phyloP scores from a whole-genome alignment of 495 filamentous ascomycete genomes.

The Penicillium desertorum region DNA sequence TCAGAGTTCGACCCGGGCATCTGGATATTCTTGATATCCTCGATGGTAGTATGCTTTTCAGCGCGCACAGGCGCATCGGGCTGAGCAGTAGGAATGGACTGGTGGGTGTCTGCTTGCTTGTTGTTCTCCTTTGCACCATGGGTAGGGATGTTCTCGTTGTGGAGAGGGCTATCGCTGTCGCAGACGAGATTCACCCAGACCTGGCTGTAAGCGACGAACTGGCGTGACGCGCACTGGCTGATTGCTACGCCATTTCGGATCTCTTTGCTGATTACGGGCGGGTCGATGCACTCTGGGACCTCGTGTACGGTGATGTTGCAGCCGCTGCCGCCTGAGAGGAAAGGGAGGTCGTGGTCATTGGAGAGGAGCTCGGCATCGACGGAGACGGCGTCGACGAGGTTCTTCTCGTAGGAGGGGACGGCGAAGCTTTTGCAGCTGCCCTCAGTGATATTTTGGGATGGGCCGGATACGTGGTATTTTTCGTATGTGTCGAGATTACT shows the following conservation, averaged over 20 bases:
- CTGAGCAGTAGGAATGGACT: background rate
- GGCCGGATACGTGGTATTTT: constrained; percentile 30
- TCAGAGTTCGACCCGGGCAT: constrained; percentile 28
- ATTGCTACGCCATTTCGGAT: constrained; percentile 27
- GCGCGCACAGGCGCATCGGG: constrained; percentile 12
- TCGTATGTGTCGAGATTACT: constrained; percentile 28
- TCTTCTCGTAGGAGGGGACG: constrained; percentile 30
- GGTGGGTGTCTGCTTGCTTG: constrained; percentile 9
- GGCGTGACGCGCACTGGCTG: constrained; percentile 30
- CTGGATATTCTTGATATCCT: constrained; percentile 20
- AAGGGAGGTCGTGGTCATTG: constrained; percentile 16
- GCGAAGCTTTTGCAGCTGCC: constrained; percentile 34
- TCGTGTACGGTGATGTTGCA: constrained; percentile 44
- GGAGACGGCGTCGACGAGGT: constrained; percentile 33
- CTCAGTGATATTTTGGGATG: constrained; percentile 26
- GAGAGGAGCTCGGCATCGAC: constrained; percentile 33
- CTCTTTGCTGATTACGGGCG: constrained; percentile 29
- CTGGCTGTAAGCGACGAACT: constrained; percentile 30
- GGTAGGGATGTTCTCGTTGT: background rate
- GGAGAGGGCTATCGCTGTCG: constrained; percentile 10
- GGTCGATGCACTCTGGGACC: constrained; percentile 35
- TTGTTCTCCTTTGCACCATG: constrained; percentile 9
- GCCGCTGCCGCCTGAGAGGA: constrained; percentile 15
- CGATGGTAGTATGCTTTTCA: constrained; percentile 12
- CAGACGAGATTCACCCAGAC: constrained; percentile 41